Percentiles rank a stretch among this genome's conserved stretches.
Evolutionary conservation across 2,329 filamentous ascomycete genomes (phyloP).

Genomic region (Aspergillus sp.): DNA sequence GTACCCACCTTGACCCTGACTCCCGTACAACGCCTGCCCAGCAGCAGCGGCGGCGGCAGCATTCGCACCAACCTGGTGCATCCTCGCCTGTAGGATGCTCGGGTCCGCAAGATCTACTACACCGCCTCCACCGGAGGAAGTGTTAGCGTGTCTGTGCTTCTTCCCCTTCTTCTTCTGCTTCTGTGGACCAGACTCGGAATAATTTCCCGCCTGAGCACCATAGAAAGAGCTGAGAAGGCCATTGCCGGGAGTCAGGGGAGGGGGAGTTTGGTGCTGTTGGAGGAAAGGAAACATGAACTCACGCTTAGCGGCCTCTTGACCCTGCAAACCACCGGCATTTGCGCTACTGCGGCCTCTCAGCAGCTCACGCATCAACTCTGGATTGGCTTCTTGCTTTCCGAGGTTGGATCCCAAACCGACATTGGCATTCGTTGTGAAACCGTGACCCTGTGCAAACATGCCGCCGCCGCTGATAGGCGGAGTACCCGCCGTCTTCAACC

Average conservation of each 20-base stretch:
- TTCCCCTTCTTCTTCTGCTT: slow-evolving; percentile 99
- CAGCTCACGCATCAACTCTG: slow-evolving; percentile 79
- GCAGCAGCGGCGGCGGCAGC: slow-evolving; percentile 56
- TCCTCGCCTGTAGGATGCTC: slow-evolving; percentile 97
- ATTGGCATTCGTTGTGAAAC: slow-evolving; percentile 67
- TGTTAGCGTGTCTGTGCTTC: slow-evolving; percentile 99
- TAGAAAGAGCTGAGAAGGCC: slow-evolving; percentile 90
- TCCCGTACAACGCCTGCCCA: slow-evolving; percentile 86
- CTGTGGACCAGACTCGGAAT: slow-evolving; percentile 82
- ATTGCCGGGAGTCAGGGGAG: slow-evolving; percentile 88
- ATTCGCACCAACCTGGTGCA: slow-evolving; percentile 86
- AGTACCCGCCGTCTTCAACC: slow-evolving; percentile 90
- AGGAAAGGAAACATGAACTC: slow-evolving; percentile 96
- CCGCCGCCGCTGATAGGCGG: slow-evolving; percentile 76
- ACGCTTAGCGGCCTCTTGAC: slow-evolving; percentile 91
- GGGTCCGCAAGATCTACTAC: slow-evolving; percentile 99
- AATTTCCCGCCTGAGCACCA: slow-evolving; percentile 79
- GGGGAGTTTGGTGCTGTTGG: slow-evolving; percentile 83
- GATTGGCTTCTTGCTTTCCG: slow-evolving; percentile 70
- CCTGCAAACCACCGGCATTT: slow-evolving; percentile 66
- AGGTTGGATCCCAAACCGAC: slow-evolving; percentile 64
- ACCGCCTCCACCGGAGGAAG: slow-evolving; percentile 99
- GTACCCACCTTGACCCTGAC: slow-evolving; percentile 91
- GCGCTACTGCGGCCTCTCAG: slow-evolving; percentile 67
- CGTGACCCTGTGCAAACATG: slow-evolving; percentile 89